These are phyloP conservation scores for Lumnitzera littorea DNA, from an alignment of 345 rosid genomes.

Conservation along the genomic window DNA sequence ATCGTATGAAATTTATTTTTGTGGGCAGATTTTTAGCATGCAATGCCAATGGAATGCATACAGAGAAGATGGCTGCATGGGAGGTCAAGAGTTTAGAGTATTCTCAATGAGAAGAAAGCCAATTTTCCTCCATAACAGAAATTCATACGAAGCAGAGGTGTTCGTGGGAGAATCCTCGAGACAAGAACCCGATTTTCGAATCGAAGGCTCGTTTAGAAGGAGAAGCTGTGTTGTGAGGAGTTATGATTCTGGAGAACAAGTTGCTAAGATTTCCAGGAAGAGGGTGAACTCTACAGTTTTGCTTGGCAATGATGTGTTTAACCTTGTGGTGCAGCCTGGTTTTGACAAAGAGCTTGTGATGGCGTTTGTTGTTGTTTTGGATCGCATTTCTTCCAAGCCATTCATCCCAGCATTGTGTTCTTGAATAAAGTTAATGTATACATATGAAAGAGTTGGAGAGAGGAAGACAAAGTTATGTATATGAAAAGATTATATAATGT, in stretches of 20 bases:
- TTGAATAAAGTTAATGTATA: constrained; percentile 5
- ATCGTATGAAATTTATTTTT: background rate
- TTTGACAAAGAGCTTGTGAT: constrained; percentile 29
- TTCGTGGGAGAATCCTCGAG: constrained; percentile 9
- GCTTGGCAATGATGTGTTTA: constrained; percentile 41
- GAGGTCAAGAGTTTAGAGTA: constrained; percentile 10
- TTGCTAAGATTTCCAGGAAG: constrained; percentile 26
- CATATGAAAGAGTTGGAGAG: background rate
- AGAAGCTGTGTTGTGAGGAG: constrained; percentile 24
- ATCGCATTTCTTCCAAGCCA: constrained; percentile 31
- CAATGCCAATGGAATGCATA: constrained; percentile 40
- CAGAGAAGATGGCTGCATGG: constrained; percentile 19
- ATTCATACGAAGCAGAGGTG: constrained; percentile 26
- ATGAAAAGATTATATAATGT: background rate
- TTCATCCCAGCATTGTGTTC: constrained; percentile 24
- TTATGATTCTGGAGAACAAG: constrained; percentile 9
- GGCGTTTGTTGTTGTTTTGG: constrained; percentile 39
- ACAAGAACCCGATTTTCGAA: constrained; percentile 23
- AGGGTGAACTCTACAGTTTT: constrained; percentile 27
- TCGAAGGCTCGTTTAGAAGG: constrained; percentile 34
- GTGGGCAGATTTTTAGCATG: constrained; percentile 29
- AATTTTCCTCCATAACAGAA: constrained; percentile 6
- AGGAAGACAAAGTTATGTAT: background rate
- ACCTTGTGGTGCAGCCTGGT: constrained; percentile 31
- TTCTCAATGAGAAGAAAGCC: constrained; percentile 37